Percentiles rank a stretch among this genome's conserved stretches.
phyloP scores from a whole-genome alignment of 495 filamentous ascomycete species.

The Daldinia loculata region DNA sequence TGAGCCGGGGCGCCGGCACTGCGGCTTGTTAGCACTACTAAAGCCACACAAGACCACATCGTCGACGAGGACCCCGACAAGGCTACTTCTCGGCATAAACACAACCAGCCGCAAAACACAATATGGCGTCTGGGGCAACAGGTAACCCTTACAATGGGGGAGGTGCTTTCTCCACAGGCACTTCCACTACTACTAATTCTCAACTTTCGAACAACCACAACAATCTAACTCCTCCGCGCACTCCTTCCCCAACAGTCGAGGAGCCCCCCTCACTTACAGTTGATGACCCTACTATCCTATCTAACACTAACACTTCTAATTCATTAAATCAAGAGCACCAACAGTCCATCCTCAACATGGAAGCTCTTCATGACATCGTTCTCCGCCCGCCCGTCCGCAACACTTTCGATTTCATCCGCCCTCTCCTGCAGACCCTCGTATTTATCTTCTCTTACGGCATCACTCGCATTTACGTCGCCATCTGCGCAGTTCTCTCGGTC shows the following conservation, averaged over 20 bases:
- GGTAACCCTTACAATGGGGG: not conserved
- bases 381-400: not conserved
- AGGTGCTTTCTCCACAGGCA: not conserved
- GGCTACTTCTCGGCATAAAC: not conserved
- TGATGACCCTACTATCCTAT: not conserved
- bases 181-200: slow-evolving; percentile 1
- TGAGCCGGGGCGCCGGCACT: not conserved
- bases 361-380: slow-evolving; percentile 1
- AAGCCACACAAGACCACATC: not conserved
- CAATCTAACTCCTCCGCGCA: slow-evolving; percentile 4
- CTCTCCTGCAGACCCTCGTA: not conserved
- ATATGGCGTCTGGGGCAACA: not conserved
- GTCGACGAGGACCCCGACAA: not conserved
- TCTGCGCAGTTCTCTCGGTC: slow-evolving; percentile 20
- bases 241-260: slow-evolving; percentile 6
- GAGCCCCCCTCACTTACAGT: not conserved
- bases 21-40: not conserved
- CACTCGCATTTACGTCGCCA: not conserved
- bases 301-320: not conserved
- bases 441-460: slow-evolving; percentile 4
- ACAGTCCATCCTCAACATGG: slow-evolving; percentile 22
- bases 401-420: not conserved
- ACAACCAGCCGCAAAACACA: not conserved
- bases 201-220: not conserved
- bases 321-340: slow-evolving; percentile 13